Evolutionary conservation across 345 rosid genomes (phyloP), one percentile per base, ranked within the genome.

Genomic region (Erucastrum elatum): DNA sequence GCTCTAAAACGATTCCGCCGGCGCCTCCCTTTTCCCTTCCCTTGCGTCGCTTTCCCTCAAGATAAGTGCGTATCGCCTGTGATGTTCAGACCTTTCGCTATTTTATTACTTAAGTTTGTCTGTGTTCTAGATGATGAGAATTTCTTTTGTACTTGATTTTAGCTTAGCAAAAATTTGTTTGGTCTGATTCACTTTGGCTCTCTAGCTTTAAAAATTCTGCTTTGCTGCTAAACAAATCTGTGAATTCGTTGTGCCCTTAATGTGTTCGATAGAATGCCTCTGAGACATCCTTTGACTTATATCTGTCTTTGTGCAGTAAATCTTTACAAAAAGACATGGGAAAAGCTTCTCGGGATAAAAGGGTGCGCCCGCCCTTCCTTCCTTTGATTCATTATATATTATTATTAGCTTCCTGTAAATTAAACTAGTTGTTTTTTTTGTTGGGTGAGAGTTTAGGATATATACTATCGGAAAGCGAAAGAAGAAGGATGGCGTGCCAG

Each of bases 401-500:
- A 0, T 46, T 34, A 7, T 39, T 9, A 9, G 12, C 21, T 11
- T 12, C 12, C 53, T 49, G 27, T 11, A 8, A 55, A 62, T 31
- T 49, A 5, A 34, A 9, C n/a, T 16, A 49, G 34, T 77, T 60
- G 4, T 74, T 76, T 11, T 41, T 41, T 11, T 10, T 41, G 9
- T 8, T 3, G 39, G 39, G 8, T 3, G 2, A 80, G 74, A 3
- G 30, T 29, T 29, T 66, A 93, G 99, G 97, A 93, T 87, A 95
- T 93, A 3, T 93, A 93, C 85, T 93, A 95, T 73, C 82, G 94
- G 61, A 91, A 93, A 87, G 97, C 97, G 10, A 95, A 95, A 83
- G 98, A 95, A 87, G 97, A 95, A 83, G 99, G 99, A 13, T 93
- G 99, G 97, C 94, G 97, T 13, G 99, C 98, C 55, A 87, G 99